phyloP scores from a whole-genome alignment of 2,329 filamentous ascomycete genomes.

The Cercospora sp. region DNA sequence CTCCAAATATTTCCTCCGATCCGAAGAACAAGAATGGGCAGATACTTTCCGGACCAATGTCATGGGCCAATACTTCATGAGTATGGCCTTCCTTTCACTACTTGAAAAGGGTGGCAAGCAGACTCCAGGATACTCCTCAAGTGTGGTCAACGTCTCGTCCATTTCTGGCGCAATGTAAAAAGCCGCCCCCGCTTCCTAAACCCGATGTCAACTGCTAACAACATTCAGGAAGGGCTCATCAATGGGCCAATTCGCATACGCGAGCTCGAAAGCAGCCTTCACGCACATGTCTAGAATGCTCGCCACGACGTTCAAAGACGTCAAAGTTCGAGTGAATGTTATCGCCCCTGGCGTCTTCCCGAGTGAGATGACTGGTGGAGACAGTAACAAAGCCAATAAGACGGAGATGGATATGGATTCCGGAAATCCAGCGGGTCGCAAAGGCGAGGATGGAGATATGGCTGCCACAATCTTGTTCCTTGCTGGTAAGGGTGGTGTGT shows the following conservation, averaged over 20 bases:
- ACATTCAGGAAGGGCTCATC: conserved; percentile 46
- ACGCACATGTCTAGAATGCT: conserved; percentile 51
- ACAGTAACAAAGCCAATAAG: conserved; percentile 51
- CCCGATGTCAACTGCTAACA: not conserved
- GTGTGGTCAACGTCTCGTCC: conserved; percentile 57
- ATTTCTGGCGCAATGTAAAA: conserved; percentile 50
- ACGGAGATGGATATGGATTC: conserved; percentile 45
- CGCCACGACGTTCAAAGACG: conserved; percentile 47
- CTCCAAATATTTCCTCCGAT: conserved; percentile 54
- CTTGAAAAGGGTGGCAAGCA: conserved; percentile 51
- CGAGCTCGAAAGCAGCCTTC: conserved; percentile 49
- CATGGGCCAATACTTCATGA: conserved; percentile 54
- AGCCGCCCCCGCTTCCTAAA: not conserved
- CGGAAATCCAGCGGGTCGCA: conserved; percentile 48
- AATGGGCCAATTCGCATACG: conserved; percentile 51
- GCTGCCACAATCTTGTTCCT: conserved; percentile 54
- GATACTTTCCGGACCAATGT: conserved; percentile 57
- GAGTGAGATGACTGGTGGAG: conserved; percentile 52
- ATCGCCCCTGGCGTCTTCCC: conserved; percentile 50
- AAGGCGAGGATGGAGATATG: conserved; percentile 54
- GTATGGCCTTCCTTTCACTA: conserved; percentile 57
- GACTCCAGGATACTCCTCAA: conserved; percentile 52
- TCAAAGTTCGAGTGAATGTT: conserved; percentile 47
- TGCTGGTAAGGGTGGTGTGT: conserved; percentile 53
- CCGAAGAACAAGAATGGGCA: conserved; percentile 49